These are phyloP conservation scores for Monascus ruber DNA, from an alignment of 2,329 filamentous ascomycete species.

Conservation along the genomic window DNA sequence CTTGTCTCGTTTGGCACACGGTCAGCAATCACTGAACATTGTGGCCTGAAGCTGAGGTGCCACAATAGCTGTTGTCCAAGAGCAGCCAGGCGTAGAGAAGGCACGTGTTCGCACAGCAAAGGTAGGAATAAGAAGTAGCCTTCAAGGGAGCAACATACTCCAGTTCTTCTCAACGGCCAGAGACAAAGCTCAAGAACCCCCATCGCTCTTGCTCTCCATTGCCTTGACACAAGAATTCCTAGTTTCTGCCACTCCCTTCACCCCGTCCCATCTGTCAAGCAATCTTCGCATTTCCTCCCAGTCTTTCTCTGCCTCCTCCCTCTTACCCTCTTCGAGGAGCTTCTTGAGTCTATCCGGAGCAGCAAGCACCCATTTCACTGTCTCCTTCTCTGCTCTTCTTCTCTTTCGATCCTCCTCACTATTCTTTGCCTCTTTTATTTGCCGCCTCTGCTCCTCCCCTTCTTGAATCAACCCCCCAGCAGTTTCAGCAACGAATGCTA, in stretches of 20 bases:
- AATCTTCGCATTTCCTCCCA: constrained; percentile 30
- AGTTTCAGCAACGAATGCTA: constrained; percentile 35
- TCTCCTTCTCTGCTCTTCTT: constrained; percentile 25
- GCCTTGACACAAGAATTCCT: constrained; percentile 27
- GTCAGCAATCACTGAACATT: too few species aligned
- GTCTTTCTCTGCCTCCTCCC: constrained; percentile 30
- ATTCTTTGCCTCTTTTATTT: constrained; percentile 16
- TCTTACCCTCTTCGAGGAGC: constrained; percentile 26
- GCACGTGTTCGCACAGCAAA: too few species aligned
- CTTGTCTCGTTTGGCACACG: too few species aligned
- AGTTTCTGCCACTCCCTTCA: constrained; percentile 33
- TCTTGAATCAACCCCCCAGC: constrained; percentile 29
- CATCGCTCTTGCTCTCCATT: constrained; percentile 16
- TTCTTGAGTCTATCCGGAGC: constrained; percentile 27
- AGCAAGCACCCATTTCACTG: constrained; percentile 35
- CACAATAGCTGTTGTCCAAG: too few species aligned
- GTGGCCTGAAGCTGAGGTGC: too few species aligned
- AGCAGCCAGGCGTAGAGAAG: too few species aligned
- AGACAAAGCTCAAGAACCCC: constrained; percentile 12
- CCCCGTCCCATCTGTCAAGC: constrained; percentile 31
- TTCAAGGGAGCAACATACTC: neutral
- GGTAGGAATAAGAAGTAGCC: neutral
- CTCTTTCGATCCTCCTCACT: constrained; percentile 5
- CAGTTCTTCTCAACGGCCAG: neutral
- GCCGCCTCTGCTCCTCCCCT: constrained; percentile 23